Conservation (phyloP, 805 yeast species). For the Suhomyces prunicola region DNA sequence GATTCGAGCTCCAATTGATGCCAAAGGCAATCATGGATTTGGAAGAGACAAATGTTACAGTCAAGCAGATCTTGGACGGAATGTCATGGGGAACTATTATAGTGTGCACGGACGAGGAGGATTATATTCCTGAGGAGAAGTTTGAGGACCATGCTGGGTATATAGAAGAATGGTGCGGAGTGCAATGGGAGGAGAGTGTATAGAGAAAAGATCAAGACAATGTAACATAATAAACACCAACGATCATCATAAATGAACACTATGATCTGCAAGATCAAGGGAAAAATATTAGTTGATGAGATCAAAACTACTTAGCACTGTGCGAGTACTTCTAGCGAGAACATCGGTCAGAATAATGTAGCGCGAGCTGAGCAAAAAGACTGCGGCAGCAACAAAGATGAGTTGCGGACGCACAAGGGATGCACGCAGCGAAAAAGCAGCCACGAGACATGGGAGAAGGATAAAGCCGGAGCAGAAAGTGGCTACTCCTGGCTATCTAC, state of each 20-base stretch:
- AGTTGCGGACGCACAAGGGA: neutral
- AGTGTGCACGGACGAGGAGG: conserved; percentile 73
- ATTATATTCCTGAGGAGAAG: conserved; percentile 46
- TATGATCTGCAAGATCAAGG: too few relatives aligned
- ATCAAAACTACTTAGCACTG: neutral
- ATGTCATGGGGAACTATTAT: conserved; percentile 98
- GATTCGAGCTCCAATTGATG: conserved; percentile 88
- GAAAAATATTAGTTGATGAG: neutral
- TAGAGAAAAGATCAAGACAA: neutral
- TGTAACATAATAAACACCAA: neutral
- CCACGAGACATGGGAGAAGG: neutral
- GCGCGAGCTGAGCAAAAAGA: neutral
- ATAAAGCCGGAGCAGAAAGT: neutral
- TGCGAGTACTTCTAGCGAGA: neutral
- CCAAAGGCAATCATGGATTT: conserved; percentile 86
- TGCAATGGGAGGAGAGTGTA: conserved; percentile 71
- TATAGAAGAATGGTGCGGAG: conserved; percentile 75
- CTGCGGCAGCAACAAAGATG: neutral
- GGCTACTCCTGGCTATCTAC: neutral
- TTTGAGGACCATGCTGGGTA: conserved; percentile 67
- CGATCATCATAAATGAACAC: too few relatives aligned
- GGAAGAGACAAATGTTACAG: conserved; percentile 39
- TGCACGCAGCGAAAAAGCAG: neutral
- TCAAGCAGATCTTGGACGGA: conserved; percentile 55
- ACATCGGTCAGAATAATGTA: neutral